Conservation (phyloP, 345 rosid genomes). For the Salix dunnii region DNA sequence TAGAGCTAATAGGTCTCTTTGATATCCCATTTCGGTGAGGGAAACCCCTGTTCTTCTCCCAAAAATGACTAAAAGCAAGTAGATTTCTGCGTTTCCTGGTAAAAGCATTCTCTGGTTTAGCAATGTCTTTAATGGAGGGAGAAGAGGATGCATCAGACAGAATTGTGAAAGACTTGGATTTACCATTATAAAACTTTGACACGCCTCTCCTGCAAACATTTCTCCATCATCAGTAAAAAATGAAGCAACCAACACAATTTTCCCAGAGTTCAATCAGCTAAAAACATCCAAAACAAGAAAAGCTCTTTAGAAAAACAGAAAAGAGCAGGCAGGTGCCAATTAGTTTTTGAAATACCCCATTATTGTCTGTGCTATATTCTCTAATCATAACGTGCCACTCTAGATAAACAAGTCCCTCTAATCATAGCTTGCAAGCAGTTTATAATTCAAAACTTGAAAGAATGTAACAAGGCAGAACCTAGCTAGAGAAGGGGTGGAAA, state of each 20-base stretch:
- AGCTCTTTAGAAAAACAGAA: background rate
- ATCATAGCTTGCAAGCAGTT: background rate
- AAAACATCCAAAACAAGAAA: background rate
- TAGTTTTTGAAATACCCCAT: background rate
- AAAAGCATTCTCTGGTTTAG: constrained; percentile 71
- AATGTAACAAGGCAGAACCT: background rate
- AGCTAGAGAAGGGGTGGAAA: background rate
- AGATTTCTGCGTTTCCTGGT: constrained; percentile 52
- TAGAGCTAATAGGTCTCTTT: constrained; percentile 53
- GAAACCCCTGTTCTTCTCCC: constrained; percentile 53
- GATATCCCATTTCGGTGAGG: constrained; percentile 48
- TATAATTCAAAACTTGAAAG: background rate
- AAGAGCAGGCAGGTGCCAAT: background rate
- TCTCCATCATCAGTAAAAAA: background rate
- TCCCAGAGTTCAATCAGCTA: background rate
- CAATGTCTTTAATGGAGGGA: constrained; percentile 53
- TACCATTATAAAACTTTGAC: constrained; percentile 74
- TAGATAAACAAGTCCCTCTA: background rate
- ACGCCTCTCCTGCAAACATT: constrained; percentile 65
- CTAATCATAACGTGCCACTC: background rate
- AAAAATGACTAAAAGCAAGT: constrained; percentile 50
- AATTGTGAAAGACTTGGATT: constrained; percentile 75
- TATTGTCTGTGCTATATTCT: background rate
- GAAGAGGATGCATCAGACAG: constrained; percentile 46
- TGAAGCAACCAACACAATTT: background rate